Percentiles rank a stretch among this genome's conserved stretches.
Evolutionary conservation across 352 stramenopile genomes (phyloP).

Genomic region (Achlya hypogyna): DNA sequence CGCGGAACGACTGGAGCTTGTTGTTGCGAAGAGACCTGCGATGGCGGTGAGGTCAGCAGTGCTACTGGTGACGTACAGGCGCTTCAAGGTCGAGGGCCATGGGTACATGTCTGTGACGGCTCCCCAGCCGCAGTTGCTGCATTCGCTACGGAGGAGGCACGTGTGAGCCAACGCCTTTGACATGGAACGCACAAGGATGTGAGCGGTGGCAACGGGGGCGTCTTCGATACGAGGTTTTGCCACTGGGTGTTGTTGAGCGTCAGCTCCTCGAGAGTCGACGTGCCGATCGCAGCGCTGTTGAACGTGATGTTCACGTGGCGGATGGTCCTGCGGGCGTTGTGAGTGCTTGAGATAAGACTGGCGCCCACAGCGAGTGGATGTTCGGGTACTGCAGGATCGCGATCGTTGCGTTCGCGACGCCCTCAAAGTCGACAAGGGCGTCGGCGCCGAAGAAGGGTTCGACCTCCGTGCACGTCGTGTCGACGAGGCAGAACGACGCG

Average conservation of each 20-base stretch:
- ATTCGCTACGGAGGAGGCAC: neutral
- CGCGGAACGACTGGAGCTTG: neutral
- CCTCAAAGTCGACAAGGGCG: neutral
- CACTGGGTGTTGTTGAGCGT: neutral
- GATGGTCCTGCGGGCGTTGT: no score
- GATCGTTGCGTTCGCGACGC: neutral
- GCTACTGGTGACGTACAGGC: neutral
- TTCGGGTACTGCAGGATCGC: neutral
- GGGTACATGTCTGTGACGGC: neutral
- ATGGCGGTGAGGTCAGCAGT: neutral
- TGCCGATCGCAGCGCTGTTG: neutral
- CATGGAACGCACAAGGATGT: neutral
- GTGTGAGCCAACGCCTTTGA: neutral
- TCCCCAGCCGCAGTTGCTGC: neutral
- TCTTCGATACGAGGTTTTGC: neutral
- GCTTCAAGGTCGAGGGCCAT: neutral
- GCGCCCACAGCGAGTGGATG: neutral
- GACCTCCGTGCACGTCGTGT: neutral
- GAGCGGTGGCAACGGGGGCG: neutral
- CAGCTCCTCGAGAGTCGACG: neutral
- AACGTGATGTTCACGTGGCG: neutral
- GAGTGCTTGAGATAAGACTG: no score
- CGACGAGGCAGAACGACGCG: neutral
- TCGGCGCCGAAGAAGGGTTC: neutral
- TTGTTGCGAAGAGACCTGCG: neutral